These are phyloP conservation scores for Fusarium begoniae DNA, from an alignment of 2,329 filamentous ascomycete species.

Conservation along the genomic window DNA sequence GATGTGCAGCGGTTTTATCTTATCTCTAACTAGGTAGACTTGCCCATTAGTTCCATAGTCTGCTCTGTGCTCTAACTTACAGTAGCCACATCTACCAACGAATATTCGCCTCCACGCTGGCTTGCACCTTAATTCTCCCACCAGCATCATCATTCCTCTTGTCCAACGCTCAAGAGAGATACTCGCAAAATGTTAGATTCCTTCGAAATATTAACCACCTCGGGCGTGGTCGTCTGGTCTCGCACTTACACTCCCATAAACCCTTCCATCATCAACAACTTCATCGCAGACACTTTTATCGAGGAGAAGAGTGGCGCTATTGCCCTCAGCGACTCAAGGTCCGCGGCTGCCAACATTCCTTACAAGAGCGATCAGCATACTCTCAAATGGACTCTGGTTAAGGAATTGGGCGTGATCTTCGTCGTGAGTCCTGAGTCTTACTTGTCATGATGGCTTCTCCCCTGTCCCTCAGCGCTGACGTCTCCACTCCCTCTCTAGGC, in stretches of 20 bases:
- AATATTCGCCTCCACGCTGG: conserved; percentile 27
- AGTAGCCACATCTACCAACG: conserved; percentile 40
- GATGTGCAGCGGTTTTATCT: conserved; percentile 26
- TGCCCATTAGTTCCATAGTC: background rate
- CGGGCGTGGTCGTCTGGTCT: conserved; percentile 97
- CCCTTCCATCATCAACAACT: conserved; percentile 86
- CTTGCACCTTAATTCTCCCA: conserved; percentile 15
- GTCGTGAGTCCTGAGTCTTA: conserved; percentile 65
- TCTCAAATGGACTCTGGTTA: conserved; percentile 90
- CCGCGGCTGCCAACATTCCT: conserved; percentile 71
- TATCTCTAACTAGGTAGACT: background rate
- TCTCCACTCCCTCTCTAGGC: conserved; percentile 65
- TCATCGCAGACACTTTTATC: conserved; percentile 97
- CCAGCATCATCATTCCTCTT: conserved; percentile 12
- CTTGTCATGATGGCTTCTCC: conserved; percentile 33
- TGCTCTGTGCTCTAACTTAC: background rate
- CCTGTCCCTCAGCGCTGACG: conserved; percentile 38
- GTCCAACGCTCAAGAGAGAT: conserved; percentile 12
- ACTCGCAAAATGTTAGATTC: conserved; percentile 81
- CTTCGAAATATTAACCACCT: conserved; percentile 96
- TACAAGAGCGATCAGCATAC: conserved; percentile 96
- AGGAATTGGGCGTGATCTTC: conserved; percentile 94
- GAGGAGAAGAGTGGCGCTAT: conserved; percentile 82
- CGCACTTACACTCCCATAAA: conserved; percentile 83
- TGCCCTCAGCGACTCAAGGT: conserved; percentile 66